These are phyloP conservation scores for Cochlearia excelsa DNA, from an alignment of 345 rosid species.

Conservation along the genomic window DNA sequence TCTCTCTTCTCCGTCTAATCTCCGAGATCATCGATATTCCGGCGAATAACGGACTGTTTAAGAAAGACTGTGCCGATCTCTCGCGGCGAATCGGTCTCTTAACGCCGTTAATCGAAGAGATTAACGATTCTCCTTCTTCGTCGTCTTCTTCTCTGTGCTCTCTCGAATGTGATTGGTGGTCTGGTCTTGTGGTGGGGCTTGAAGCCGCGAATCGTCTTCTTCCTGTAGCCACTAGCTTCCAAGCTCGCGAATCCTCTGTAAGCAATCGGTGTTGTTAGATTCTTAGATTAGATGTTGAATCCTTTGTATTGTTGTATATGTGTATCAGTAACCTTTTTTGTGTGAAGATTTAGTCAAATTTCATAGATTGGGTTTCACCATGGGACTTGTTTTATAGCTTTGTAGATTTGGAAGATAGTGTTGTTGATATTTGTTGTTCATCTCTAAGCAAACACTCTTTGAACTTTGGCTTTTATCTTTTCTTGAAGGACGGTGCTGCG, in stretches of 20 bases:
- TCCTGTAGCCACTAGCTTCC: slow-evolving; percentile 40
- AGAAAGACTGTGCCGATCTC: slow-evolving; percentile 79
- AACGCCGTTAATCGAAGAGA: slow-evolving; percentile 80
- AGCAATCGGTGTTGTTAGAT: slow-evolving; percentile 25
- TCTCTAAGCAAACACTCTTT: no score
- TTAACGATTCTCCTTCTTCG: slow-evolving; percentile 40
- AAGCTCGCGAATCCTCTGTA: slow-evolving; percentile 50
- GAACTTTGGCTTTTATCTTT: background rate
- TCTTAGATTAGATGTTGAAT: background rate
- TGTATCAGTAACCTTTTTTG: background rate
- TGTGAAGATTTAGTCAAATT: background rate
- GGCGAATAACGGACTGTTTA: slow-evolving; percentile 36
- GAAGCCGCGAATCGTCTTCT: slow-evolving; percentile 58
- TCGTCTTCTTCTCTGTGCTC: slow-evolving; percentile 23
- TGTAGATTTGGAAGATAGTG: background rate
- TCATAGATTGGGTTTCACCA: slow-evolving; percentile 14
- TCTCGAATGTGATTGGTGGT: slow-evolving; percentile 49
- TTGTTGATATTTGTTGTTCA: slow-evolving; percentile 20
- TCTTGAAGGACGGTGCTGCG: slow-evolving; percentile 61
- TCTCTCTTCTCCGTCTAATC: slow-evolving; percentile 29
- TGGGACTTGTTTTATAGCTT: background rate
- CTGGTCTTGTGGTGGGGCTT: slow-evolving; percentile 60
- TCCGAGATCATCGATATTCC: slow-evolving; percentile 24
- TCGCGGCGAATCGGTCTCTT: slow-evolving; percentile 64
- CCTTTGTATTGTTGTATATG: background rate